These are phyloP conservation scores for Podosphaera aphanis DNA, from an alignment of 2,329 filamentous ascomycete species.

Conservation along the genomic window DNA sequence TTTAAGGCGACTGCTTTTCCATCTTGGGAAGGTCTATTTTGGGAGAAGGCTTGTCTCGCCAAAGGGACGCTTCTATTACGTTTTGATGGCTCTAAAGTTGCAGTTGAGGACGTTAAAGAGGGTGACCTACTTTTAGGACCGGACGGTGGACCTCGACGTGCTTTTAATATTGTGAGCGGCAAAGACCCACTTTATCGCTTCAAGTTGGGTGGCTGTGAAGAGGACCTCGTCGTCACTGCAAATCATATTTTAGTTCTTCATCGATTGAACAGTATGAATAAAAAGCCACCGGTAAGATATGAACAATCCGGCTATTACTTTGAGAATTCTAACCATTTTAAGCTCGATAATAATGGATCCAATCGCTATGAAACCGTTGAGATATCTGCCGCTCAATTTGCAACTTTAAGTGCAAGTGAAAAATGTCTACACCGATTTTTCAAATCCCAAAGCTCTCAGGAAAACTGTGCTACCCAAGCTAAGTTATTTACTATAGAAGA, in stretches of 20 bases:
- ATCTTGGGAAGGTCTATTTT: slow-evolving; percentile 90
- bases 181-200: slow-evolving; percentile 25
- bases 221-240: slow-evolving; percentile 25
- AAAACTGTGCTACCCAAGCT: slow-evolving; percentile 1
- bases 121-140: slow-evolving; percentile 26
- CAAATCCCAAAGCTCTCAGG: slow-evolving; percentile 14
- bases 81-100: slow-evolving; percentile 21
- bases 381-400: slow-evolving; percentile 24
- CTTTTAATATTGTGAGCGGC: slow-evolving; percentile 26
- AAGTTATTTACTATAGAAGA: slow-evolving; percentile 18
- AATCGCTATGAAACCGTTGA: slow-evolving; percentile 20
- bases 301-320: slow-evolving; percentile 3
- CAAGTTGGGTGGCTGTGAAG: slow-evolving; percentile 17
- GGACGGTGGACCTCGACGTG: slow-evolving; percentile 23
- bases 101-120: slow-evolving; percentile 25
- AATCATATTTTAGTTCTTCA: slow-evolving; percentile 26
- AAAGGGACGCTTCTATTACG: slow-evolving; percentile 20
- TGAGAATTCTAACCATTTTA: slow-evolving; percentile 10
- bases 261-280: slow-evolving; percentile 5
- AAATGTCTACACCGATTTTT: slow-evolving; percentile 18
- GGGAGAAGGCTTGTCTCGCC: slow-evolving; percentile 36
- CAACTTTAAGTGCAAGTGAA: slow-evolving; percentile 18
- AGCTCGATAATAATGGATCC: not conserved
- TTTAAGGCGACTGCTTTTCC: slow-evolving; percentile 96
- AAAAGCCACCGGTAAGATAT: not conserved